Evolutionary conservation across 2,329 filamentous ascomycete genomes (phyloP), one percentile per base, ranked within the genome.

Genomic region (Taxawa tesnikishii): DNA sequence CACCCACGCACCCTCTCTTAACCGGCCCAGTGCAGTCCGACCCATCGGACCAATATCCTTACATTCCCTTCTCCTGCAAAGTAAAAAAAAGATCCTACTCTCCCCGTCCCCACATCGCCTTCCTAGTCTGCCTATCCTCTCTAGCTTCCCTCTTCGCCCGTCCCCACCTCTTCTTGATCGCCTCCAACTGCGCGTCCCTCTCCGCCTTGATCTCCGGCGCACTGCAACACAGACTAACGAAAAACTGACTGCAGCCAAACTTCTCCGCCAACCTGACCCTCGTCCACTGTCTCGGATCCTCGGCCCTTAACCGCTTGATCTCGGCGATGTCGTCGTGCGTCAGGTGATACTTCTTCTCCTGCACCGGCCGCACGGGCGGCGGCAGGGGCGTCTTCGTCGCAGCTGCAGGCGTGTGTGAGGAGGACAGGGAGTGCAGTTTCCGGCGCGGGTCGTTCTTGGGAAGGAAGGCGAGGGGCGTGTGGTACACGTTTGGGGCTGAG

Each of bases 401-500:
- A 26, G 37, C 38, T 12, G 51, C 36, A 8, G 55, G 43, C n/a
- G 37, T 41, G 15, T 36, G 26, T 15, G 27, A 21, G 14, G 42
- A 34, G 9, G 46, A 36, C 4, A 41, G 27, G 5, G 53, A 40
- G 43, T 64, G 63, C 17, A 73, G 50, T 26, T 51, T 46, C 39
- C 63, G 56, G 34, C 75, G 63, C 14, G 62, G 59, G 54, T 80
- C 75, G 40, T 63, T 58, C 33, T 60, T 49, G 4, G 75, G 75
- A 6, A 80, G 62, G 50, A 80, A 80, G 42, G 75, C 74, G 16
- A 63, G 55, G 2, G 75, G 75, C 2, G 75, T 80, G 48, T 76
- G 70, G 46, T 73, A 75, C 15, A 73, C 66, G 38, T 65, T 73
- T 6, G 75, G 74, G 5, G 70, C 66, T 16, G 71, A 70, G 5